A percentile compares a stretch with the other conserved stretches of the same genome.
Conservation (phyloP, 2,329 filamentous ascomycete genomes). For the Amylocarpus encephaloides region DNA sequence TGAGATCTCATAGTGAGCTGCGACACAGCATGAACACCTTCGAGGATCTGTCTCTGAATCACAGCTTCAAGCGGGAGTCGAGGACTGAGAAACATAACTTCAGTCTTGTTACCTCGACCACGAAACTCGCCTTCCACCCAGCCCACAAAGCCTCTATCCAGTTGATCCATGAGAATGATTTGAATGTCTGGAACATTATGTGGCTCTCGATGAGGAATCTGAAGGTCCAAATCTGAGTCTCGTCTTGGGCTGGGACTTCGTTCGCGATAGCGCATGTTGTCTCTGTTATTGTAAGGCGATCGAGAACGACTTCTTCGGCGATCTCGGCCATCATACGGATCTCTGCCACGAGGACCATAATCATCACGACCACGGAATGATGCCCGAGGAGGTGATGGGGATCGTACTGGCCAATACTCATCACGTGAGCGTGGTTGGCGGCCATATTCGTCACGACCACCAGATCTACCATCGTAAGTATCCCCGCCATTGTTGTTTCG, state of each 20-base stretch:
- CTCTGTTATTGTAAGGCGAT: conserved; percentile 49
- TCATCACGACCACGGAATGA: conserved; percentile 58
- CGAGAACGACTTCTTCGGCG: conserved; percentile 58
- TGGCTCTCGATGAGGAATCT: conserved; percentile 67
- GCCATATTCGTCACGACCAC: conserved; percentile 30
- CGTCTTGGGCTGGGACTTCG: conserved; percentile 64
- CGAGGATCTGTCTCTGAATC: conserved; percentile 77
- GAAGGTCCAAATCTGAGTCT: conserved; percentile 56
- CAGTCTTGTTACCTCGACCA: conserved; percentile 63
- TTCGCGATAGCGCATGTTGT: conserved; percentile 52
- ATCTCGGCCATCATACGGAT: conserved; percentile 34
- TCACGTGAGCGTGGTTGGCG: conserved; percentile 50
- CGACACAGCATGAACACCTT: conserved; percentile 81
- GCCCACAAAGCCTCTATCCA: conserved; percentile 71
- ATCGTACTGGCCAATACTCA: conserved; percentile 58
- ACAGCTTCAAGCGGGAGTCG: conserved; percentile 71
- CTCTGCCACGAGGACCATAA: conserved; percentile 38
- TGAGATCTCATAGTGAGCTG: conserved; percentile 68
- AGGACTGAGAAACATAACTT: conserved; percentile 73
- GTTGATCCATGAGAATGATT: conserved; percentile 72
- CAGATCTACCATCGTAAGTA: conserved; percentile 36
- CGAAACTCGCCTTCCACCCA: conserved; percentile 77
- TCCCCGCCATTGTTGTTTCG: conserved; percentile 24
- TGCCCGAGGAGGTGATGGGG: conserved; percentile 50
- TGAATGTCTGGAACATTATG: conserved; percentile 83